These are phyloP conservation scores for Camellia oleifera DNA, from an alignment of 179 eudicot species.

Conservation along the genomic window DNA sequence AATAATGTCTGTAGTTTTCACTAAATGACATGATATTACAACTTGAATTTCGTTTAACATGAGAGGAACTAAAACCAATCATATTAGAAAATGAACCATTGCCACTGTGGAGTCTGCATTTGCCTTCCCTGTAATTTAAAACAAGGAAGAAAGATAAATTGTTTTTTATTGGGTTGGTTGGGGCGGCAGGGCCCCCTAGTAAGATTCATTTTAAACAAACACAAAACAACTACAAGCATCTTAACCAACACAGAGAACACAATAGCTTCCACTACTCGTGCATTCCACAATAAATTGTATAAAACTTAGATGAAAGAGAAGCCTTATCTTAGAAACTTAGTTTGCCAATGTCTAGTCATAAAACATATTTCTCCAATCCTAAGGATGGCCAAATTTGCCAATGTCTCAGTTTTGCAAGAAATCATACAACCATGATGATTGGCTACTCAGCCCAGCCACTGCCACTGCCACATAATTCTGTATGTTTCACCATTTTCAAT, in stretches of 20 bases:
- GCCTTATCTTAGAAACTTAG: no score
- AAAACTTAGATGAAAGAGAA: background rate
- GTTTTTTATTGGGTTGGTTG: background rate
- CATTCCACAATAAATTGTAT: background rate
- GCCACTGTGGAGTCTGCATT: background rate
- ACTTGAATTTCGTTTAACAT: constrained; percentile 7
- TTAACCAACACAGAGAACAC: background rate
- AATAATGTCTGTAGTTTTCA: background rate
- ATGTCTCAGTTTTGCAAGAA: no score
- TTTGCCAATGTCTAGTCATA: no score
- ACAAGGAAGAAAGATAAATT: background rate
- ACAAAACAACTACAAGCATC: background rate
- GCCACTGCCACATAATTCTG: no score
- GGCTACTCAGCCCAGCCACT: no score
- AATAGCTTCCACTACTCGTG: background rate
- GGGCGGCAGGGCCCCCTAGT: background rate
- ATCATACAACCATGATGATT: no score
- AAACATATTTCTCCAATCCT: background rate
- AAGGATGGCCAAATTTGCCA: background rate
- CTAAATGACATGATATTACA: constrained; percentile 6
- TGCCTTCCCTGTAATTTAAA: constrained; percentile 25
- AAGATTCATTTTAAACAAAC: background rate
- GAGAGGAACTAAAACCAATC: constrained; percentile 9
- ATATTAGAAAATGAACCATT: constrained; percentile 1
- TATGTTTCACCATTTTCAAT: background rate